Evolutionary conservation across 305 asterid species (phyloP), one percentile per base, ranked within the genome.

Genomic region (Coffea humblotiana): DNA sequence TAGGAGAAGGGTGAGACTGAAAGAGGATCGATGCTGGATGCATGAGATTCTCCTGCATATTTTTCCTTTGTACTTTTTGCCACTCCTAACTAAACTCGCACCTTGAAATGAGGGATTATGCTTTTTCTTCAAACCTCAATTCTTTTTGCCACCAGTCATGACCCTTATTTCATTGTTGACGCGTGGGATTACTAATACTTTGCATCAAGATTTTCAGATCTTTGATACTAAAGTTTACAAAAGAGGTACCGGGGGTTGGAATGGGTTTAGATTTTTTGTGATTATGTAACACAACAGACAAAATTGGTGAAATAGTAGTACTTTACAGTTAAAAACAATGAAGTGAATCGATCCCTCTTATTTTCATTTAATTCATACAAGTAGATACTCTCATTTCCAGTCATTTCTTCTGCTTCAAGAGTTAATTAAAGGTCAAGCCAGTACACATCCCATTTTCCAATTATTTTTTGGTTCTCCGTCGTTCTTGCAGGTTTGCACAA

Each of bases 31-130:
- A 15, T 35, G 58, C 58, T 2, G 43, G 47, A 61, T 61, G 77
- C 71, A 56, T 43, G 71, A 79, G 82, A 79, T 72, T 79, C 78
- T 72, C 65, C 37, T n/a, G 37, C 52, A 27, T 72, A 60, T 37
- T 15, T 49, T 71, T 49, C 45, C 32, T 12, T 29, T 78, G 67
- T 70, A 66, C 67, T 25, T 69, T 64, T 72, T 72, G 69, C 73
- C 48, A 61, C 29, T 79, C 61, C 73, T 63, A 72, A 72, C 78
- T 63, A 72, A 79, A 79, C 54, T 27, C 27, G 60, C 35, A 71
- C 66, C 73, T 79, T 40, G 78, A 79, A 79, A 71, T 47, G 29
- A 72, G 73, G 73, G 73, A 60, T 61, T 47, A 52, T 72, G 54
- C 25, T 54, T 52, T 47, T 64, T 71, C 45, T 45, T 72, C 35